Conservation (phyloP, 805 yeast genomes). For the Starmerella vaccinii region DNA sequence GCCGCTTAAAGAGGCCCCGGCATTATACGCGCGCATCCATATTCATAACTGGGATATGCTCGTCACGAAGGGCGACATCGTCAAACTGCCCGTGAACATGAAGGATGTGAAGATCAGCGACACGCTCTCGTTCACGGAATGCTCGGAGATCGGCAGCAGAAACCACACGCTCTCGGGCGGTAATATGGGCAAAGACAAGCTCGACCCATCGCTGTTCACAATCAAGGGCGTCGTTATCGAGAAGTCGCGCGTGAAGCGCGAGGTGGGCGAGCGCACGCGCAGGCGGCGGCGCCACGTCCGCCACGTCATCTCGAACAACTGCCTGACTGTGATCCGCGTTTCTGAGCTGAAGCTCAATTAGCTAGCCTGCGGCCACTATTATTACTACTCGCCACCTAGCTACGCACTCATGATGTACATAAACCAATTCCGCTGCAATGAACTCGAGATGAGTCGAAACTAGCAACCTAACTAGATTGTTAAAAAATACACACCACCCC, state of each 20-base stretch:
- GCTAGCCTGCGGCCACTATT: no score
- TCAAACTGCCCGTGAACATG: constrained; percentile 68
- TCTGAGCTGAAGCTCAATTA: constrained; percentile 48
- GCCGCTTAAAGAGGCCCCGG: constrained; percentile 54
- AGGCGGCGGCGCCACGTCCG: constrained; percentile 69
- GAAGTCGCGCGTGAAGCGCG: constrained; percentile 64
- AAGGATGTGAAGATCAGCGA: constrained; percentile 78
- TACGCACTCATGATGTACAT: no score
- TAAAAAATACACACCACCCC: background rate
- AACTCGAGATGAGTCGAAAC: background rate
- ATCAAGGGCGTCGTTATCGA: constrained; percentile 76
- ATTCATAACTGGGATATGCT: constrained; percentile 77
- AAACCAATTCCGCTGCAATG: no score
- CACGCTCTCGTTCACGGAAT: constrained; percentile 58
- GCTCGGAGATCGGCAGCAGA: constrained; percentile 74
- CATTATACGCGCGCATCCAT: constrained; percentile 70
- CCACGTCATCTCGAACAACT: constrained; percentile 56
- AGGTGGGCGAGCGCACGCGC: constrained; percentile 58
- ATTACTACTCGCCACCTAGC: no score
- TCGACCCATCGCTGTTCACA: constrained; percentile 45
- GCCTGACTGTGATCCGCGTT: constrained; percentile 66
- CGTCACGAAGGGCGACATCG: constrained; percentile 82
- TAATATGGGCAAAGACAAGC: constrained; percentile 26
- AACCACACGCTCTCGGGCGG: constrained; percentile 56
- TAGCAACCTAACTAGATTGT: background rate